Percentiles rank a stretch among this genome's conserved stretches.
Evolutionary conservation across 2,329 filamentous ascomycete species (phyloP).

Genomic region (Celoporthe dispersa): DNA sequence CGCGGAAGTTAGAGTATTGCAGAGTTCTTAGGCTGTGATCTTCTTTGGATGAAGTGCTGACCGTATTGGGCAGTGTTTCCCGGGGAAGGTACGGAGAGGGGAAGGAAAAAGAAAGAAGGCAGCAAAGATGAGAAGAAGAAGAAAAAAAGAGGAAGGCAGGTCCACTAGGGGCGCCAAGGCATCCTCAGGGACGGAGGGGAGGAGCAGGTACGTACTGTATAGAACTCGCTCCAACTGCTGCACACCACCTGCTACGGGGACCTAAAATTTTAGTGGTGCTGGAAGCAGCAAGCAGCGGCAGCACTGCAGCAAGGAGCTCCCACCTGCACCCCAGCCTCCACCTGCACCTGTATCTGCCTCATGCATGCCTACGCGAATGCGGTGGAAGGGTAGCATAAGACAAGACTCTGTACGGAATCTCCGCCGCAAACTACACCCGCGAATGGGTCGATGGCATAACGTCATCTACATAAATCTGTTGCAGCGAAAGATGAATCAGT

Average conservation of each 20-base stretch:
- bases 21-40: background rate
- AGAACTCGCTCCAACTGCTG: background rate
- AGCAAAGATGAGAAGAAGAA: background rate
- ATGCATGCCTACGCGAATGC: constrained; percentile 1
- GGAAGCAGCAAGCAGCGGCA: background rate
- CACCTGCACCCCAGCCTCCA: background rate
- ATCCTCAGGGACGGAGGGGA: background rate
- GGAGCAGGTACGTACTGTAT: background rate
- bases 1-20: background rate
- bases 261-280: background rate
- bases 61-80: background rate
- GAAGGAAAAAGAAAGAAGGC: background rate
- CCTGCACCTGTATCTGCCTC: background rate
- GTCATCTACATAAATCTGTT: background rate
- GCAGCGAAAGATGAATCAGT: background rate
- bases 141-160: background rate
- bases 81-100: background rate
- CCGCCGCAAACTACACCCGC: background rate
- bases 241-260: background rate
- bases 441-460: background rate
- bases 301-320: background rate
- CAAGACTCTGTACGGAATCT: background rate
- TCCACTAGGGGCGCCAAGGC: background rate
- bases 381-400: background rate
- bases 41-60: background rate